Evolutionary conservation across 306 rosid genomes (phyloP).

Genomic region (Inga leiocalycina): DNA sequence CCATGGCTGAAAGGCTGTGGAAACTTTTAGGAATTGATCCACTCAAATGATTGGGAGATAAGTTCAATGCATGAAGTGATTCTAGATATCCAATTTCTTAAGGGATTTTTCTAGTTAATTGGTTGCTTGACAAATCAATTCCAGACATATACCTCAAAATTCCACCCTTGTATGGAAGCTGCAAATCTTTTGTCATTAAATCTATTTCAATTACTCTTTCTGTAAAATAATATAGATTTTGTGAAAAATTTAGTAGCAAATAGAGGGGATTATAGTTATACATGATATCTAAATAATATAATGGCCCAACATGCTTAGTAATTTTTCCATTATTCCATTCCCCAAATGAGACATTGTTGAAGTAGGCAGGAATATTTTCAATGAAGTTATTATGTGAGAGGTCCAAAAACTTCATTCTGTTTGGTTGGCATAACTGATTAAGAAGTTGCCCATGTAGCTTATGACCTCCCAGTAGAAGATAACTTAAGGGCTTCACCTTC

Average conservation of each 20-base stretch:
- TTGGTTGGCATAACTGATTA: neutral
- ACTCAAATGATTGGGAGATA: slow-evolving; percentile 24
- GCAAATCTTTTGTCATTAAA: neutral
- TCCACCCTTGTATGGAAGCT: neutral
- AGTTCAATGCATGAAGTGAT: slow-evolving; percentile 6
- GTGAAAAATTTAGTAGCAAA: neutral
- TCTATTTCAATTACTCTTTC: neutral
- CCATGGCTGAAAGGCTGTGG: neutral
- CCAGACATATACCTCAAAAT: neutral
- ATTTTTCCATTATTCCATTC: too few species aligned
- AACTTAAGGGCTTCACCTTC: neutral
- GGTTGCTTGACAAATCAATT: slow-evolving; percentile 17
- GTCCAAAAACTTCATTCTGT: neutral
- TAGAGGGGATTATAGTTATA: neutral
- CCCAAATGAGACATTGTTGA: neutral
- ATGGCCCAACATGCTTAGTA: too few species aligned
- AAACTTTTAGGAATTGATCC: neutral
- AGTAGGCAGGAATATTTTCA: neutral
- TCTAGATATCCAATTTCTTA: neutral
- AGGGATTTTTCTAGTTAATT: neutral
- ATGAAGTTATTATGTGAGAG: neutral
- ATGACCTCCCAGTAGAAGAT: neutral
- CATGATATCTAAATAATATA: neutral
- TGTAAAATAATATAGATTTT: neutral
- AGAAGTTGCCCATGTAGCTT: neutral